phyloP scores from a whole-genome alignment of 78 protist genomes.

The Cyanophora paradoxa region DNA sequence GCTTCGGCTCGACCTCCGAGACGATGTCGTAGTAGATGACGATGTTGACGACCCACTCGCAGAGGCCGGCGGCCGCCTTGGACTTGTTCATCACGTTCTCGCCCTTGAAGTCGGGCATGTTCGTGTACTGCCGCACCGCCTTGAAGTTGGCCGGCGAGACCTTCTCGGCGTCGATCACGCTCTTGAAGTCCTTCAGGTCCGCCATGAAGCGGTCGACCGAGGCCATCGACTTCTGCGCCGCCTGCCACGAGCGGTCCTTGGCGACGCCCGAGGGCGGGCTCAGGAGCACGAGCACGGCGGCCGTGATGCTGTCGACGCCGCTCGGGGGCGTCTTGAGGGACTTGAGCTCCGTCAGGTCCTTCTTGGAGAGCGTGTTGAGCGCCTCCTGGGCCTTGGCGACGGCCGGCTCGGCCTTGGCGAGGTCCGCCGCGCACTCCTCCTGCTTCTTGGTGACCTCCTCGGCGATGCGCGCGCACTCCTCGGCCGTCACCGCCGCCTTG shows the following conservation, averaged over 20 bases:
- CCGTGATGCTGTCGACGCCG: conserved; percentile 46
- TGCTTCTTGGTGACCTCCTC: conserved; percentile 8
- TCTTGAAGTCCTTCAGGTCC: conserved; percentile 37
- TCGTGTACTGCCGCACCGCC: conserved; percentile 7
- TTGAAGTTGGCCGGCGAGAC: conserved; percentile 19
- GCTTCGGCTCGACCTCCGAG: conserved; percentile 63
- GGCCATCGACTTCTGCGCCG: conserved; percentile 19
- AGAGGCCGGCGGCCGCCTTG: conserved; percentile 63
- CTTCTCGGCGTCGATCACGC: conserved; percentile 20
- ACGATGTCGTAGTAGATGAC: conserved; percentile 55
- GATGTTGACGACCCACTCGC: conserved; percentile 49
- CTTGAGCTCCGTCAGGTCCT: conserved; percentile 58
- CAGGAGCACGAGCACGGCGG: conserved; percentile 33
- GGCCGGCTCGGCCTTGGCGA: conserved; percentile 66
- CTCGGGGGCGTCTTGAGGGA: conserved; percentile 60
- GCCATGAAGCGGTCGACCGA: too few species aligned
- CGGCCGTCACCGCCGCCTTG: conserved; percentile 42
- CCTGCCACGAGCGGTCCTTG: conserved; percentile 31
- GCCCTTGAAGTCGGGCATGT: conserved; percentile 26
- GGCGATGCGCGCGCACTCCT: conserved; percentile 27
- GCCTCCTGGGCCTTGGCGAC: conserved; percentile 66
- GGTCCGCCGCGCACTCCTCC: conserved; percentile 43
- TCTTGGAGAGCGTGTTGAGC: conserved; percentile 58
- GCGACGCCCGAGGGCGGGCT: conserved; percentile 10
- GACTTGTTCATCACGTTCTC: conserved; percentile 29